A percentile compares a stretch with the other conserved stretches of the same genome.
Evolutionary conservation across 768 basidiomycete genomes (phyloP).

Genomic region (Trametes gibbosa): DNA sequence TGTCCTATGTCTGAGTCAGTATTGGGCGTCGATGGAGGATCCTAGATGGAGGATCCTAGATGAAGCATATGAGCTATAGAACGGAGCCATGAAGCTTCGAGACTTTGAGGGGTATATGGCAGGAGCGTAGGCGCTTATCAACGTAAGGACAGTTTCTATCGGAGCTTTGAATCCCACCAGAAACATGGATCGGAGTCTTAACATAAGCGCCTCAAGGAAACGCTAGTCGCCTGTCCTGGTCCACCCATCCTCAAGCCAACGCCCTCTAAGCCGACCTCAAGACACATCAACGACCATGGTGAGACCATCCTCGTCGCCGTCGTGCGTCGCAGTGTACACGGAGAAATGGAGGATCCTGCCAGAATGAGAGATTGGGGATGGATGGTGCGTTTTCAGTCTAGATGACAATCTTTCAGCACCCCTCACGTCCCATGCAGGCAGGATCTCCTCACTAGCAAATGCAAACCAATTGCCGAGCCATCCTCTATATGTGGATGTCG

Average conservation of each 20-base stretch:
- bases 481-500: constrained; percentile 23
- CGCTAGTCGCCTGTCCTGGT: background rate
- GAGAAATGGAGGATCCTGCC: constrained; percentile 19
- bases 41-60: no score
- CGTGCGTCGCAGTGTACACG: constrained; percentile 15
- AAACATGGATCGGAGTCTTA: constrained; percentile 8
- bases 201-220: background rate
- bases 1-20: no score
- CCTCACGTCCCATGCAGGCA: constrained; percentile 5
- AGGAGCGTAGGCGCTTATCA: background rate
- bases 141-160: background rate
- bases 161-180: background rate
- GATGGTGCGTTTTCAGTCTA: constrained; percentile 27
- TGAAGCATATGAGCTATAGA: no score
- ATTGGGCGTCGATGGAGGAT: no score
- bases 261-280: constrained; percentile 13
- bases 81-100: no score
- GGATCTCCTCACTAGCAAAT: constrained; percentile 14
- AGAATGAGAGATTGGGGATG: constrained; percentile 17
- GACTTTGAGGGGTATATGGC: no score
- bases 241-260: constrained; percentile 14
- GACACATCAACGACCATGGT: constrained; percentile 23
- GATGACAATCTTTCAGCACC: constrained; percentile 11
- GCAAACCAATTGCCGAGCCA: constrained; percentile 36
- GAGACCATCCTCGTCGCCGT: constrained; percentile 3